These are phyloP conservation scores for Hymenotorrendiella dingleyae DNA, from an alignment of 2,329 filamentous ascomycete species.

Conservation along the genomic window DNA sequence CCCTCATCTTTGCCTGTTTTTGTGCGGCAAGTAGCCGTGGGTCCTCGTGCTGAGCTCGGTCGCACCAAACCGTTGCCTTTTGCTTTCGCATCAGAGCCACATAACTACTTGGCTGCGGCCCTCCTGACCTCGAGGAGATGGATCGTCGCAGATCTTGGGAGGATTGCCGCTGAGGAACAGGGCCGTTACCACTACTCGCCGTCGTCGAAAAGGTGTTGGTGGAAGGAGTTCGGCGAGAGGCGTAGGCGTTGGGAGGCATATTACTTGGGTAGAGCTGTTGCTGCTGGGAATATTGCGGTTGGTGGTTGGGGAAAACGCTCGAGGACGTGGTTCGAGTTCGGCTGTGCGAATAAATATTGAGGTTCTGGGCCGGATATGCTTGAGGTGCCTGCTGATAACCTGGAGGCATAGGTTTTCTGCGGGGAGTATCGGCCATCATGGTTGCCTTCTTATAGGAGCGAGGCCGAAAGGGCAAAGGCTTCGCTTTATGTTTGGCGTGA, in stretches of 20 bases:
- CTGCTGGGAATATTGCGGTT: conserved; percentile 16
- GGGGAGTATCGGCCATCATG: conserved; percentile 28
- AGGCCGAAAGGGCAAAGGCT: too few relatives aligned
- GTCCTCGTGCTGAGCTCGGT: conserved; percentile 88
- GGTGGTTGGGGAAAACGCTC: conserved; percentile 21
- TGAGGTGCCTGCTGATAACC: too few relatives aligned
- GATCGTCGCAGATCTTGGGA: conserved; percentile 66
- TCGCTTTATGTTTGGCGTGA: too few relatives aligned
- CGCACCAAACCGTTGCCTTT: conserved; percentile 98
- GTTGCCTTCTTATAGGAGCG: too few relatives aligned
- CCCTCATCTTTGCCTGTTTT: conserved; percentile 79
- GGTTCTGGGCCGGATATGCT: conserved; percentile 12
- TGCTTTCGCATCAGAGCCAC: conserved; percentile 94
- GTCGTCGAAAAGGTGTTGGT: conserved; percentile 68
- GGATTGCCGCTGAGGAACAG: conserved; percentile 48
- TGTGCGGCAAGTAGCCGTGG: conserved; percentile 77
- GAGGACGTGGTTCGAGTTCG: conserved; percentile 37
- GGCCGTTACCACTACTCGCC: conserved; percentile 43
- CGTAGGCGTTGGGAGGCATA: conserved; percentile 27
- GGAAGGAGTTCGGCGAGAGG: conserved; percentile 54
- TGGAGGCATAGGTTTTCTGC: conserved; percentile 27
- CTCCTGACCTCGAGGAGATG: conserved; percentile 70
- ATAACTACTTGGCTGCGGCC: conserved; percentile 60
- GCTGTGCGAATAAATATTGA: conserved; percentile 20
- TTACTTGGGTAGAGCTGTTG: conserved; percentile 27